Conservation (phyloP, 2,329 filamentous ascomycete genomes). For the Chaetomium sp. region DNA sequence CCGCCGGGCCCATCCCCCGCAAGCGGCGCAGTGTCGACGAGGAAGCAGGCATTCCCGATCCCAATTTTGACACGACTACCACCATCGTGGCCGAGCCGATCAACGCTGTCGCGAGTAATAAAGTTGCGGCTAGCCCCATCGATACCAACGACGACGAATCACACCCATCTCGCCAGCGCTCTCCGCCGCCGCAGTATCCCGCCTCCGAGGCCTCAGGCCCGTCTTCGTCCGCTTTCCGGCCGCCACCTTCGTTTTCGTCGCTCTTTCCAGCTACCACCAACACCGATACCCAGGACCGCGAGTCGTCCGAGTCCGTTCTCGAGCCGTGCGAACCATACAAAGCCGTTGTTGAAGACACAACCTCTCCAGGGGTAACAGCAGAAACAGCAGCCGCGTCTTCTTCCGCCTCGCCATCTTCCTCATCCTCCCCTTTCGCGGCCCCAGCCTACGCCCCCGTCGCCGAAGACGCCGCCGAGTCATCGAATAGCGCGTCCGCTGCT, state of each 20-base stretch:
- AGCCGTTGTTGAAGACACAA: slow-evolving; percentile 32
- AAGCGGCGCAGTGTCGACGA: slow-evolving; percentile 29
- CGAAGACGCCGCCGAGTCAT: slow-evolving; percentile 17
- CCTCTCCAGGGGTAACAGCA: slow-evolving; percentile 11
- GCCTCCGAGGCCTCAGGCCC: slow-evolving; percentile 48
- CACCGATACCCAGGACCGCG: slow-evolving; percentile 18
- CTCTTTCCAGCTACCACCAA: slow-evolving; percentile 39
- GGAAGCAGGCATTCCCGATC: slow-evolving; percentile 23
- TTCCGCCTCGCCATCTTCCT: background rate
- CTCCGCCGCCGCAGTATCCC: slow-evolving; percentile 56
- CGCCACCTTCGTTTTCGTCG: slow-evolving; percentile 55
- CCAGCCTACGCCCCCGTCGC: slow-evolving; percentile 42
- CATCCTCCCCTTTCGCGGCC: slow-evolving; percentile 36
- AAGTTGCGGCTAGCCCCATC: slow-evolving; percentile 25
- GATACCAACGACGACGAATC: slow-evolving; percentile 27
- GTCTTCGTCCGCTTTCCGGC: slow-evolving; percentile 30
- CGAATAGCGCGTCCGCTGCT: slow-evolving; percentile 18
- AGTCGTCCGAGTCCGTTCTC: slow-evolving; percentile 30
- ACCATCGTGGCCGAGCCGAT: slow-evolving; percentile 21
- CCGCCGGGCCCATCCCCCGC: slow-evolving; percentile 30
- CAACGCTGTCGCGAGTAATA: background rate
- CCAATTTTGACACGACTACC: slow-evolving; percentile 9
- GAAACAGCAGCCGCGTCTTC: background rate
- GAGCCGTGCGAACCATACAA: slow-evolving; percentile 33
- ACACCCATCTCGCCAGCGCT: slow-evolving; percentile 24